Evolutionary conservation across 305 asterid species (phyloP), one percentile per base, ranked within the genome.

Genomic region (Petunia hybrid): DNA sequence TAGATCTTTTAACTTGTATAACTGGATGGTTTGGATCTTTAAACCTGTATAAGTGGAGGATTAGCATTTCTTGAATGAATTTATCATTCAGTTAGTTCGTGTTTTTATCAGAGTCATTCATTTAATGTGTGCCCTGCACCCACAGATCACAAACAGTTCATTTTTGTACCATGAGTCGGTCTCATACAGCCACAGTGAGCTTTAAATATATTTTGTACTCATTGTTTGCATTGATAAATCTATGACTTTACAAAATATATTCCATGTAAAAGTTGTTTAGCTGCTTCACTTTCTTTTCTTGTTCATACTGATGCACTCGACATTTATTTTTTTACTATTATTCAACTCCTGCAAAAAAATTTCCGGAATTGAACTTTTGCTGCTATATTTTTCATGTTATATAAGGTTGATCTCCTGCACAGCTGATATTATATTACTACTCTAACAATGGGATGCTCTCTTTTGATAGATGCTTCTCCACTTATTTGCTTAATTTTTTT

Each of bases 1-100:
- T 59, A 36, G 22, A 16, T 59, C 38, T 59, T 59, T 59, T 9
- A 51, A 59, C 38, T 5, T 59, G 64, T 59, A 59, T 59, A 59
- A 59, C 63, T 57, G 63, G 63, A 57, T 6, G 64, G 64, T 9
- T 57, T 57, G 35, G 63, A 57, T n/a, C 63, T 57, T 14, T 57
- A 8, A n/a, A 57, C 63, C 35, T 57, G 63, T 8, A 57, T 57
- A n/a, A 57, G 36, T 59, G 64, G 64, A 59, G 64, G 64, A 59
- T 59, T 59, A 59, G 31, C 64, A 59, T 59, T 61, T 61, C 41
- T 61, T 61, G 67, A 6, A 31, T 61, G 41, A 61, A 61, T 31
- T 1, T 61, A 61, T 61, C 41, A 61, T 9, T 59, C 39, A 61
- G 2, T 31, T 31, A 31, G 36, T 61, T 22, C 5, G 36, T 8